Conservation (phyloP, 2,329 filamentous ascomycete species). For the Ampelomyces quisqualis region DNA sequence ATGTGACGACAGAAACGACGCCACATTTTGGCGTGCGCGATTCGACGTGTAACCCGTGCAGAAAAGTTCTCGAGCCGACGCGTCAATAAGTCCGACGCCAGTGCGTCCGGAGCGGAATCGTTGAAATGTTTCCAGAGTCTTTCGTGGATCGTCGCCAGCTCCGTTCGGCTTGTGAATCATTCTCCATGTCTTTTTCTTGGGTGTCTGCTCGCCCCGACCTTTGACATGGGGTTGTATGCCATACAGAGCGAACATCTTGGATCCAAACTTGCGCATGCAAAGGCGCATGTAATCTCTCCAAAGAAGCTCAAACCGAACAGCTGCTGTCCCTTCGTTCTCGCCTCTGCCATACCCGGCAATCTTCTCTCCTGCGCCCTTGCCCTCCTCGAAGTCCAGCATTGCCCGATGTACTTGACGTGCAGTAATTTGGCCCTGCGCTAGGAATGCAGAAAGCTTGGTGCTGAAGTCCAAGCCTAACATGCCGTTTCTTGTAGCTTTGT, state of each 20-base stretch:
- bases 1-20: constrained; percentile 71
- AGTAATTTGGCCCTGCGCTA: constrained; percentile 71
- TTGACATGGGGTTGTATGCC: constrained; percentile 58
- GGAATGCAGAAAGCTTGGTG: constrained; percentile 73
- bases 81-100: constrained; percentile 75
- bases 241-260: constrained; percentile 62
- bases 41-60: constrained; percentile 79
- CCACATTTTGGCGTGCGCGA: constrained; percentile 73
- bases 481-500: constrained; percentile 71
- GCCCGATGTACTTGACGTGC: constrained; percentile 71
- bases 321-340: constrained; percentile 70
- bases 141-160: constrained; percentile 48
- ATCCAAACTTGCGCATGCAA: constrained; percentile 68
- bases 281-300: constrained; percentile 81
- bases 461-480: constrained; percentile 70
- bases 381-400: constrained; percentile 70
- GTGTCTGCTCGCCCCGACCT: constrained; percentile 39
- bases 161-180: constrained; percentile 21
- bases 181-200: constrained; percentile 40
- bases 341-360: constrained; percentile 63
- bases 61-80: constrained; percentile 71
- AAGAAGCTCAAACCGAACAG: constrained; percentile 70
- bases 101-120: constrained; percentile 67
- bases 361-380: constrained; percentile 40
- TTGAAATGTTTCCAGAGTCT: constrained; percentile 50